Conservation (phyloP, 2,329 filamentous ascomycete genomes). For the Fusarium ambrosium region DNA sequence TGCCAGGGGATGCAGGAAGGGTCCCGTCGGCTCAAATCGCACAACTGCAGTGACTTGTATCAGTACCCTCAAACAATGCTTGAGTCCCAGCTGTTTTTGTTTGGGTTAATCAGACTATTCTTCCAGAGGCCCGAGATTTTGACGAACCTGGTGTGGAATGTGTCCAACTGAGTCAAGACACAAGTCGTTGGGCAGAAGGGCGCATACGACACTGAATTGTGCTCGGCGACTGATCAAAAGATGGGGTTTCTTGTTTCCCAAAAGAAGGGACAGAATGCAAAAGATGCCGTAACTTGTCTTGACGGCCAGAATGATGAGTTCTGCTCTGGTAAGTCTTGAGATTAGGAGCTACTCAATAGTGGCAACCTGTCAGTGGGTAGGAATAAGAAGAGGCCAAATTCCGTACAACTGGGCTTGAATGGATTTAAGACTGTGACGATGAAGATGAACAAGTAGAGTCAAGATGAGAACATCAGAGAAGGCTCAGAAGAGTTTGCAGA, state of each 20-base stretch:
- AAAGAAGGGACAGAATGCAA: background rate
- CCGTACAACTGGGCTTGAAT: background rate
- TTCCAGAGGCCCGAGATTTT: background rate
- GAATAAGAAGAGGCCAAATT: background rate
- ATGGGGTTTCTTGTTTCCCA: background rate
- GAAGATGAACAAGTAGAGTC: background rate
- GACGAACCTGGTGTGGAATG: conserved; percentile 2
- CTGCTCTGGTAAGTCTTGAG: background rate
- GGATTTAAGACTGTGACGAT: background rate
- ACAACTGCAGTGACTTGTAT: background rate
- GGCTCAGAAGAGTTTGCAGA: background rate
- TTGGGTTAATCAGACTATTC: background rate
- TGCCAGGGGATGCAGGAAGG: background rate
- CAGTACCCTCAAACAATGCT: background rate
- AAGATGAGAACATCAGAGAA: background rate
- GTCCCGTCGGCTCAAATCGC: background rate
- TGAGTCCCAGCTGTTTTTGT: background rate
- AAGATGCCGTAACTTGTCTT: background rate
- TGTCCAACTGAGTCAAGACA: background rate
- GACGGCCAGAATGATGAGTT: background rate
- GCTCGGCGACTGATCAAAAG: background rate
- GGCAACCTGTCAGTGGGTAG: background rate
- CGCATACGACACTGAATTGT: background rate
- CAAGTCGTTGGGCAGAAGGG: background rate
- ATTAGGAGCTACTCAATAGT: background rate